phyloP scores from a whole-genome alignment of 1,284 basidiomycete genomes.

The Paramarasmius palmivorus region DNA sequence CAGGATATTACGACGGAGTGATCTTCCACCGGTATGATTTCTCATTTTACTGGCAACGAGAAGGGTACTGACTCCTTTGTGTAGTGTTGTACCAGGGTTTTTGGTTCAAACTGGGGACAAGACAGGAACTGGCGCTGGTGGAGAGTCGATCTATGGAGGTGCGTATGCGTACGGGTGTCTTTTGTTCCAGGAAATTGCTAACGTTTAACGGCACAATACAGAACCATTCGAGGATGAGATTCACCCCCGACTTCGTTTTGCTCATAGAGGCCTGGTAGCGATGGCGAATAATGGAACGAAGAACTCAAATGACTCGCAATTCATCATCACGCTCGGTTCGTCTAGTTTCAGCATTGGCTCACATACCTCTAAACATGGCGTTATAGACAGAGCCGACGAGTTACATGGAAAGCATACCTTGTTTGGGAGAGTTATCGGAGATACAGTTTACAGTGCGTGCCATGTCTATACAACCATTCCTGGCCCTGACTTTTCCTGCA shows the following conservation, averaged over 20 bases:
- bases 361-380: neutral
- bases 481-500: slow-evolving; percentile 7
- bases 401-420: slow-evolving; percentile 88
- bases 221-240: slow-evolving; percentile 93
- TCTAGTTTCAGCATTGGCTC: neutral
- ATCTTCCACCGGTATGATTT: slow-evolving; percentile 82
- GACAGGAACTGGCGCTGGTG: slow-evolving; percentile 88
- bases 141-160: slow-evolving; percentile 92
- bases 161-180: slow-evolving; percentile 22
- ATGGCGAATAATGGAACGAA: slow-evolving; percentile 92
- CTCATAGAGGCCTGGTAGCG: slow-evolving; percentile 86
- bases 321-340: slow-evolving; percentile 87
- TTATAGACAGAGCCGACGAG: slow-evolving; percentile 83
- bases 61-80: neutral
- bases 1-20: slow-evolving; percentile 94
- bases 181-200: neutral
- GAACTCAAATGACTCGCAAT: slow-evolving; percentile 86
- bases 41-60: slow-evolving; percentile 1
- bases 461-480: neutral
- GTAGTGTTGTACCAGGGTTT: slow-evolving; percentile 81
- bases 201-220: slow-evolving; percentile 23
- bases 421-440: slow-evolving; percentile 80
- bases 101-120: slow-evolving; percentile 95
- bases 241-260: slow-evolving; percentile 85
- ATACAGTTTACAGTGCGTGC: slow-evolving; percentile 83